These are phyloP conservation scores for Salinomyces thailandicus DNA, from an alignment of 2,329 filamentous ascomycete species.

Conservation along the genomic window DNA sequence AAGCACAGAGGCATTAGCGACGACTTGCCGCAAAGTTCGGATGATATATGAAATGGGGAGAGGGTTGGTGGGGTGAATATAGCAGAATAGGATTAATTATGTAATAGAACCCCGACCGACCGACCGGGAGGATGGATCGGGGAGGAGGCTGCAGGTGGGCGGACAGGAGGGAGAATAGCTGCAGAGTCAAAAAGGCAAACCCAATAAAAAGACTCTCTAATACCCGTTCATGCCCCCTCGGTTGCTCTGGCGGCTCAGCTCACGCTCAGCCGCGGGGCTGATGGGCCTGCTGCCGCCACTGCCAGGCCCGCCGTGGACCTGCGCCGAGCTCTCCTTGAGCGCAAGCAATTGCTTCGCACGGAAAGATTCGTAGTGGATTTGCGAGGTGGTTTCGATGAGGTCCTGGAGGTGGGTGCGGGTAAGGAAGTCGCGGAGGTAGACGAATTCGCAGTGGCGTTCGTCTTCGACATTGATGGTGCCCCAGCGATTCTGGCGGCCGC, in stretches of 20 bases:
- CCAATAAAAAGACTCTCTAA: constrained; percentile 42
- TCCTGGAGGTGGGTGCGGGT: constrained; percentile 97
- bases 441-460: constrained; percentile 98
- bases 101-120: no score
- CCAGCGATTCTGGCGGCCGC: constrained; percentile 94
- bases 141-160: no score
- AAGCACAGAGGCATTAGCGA: no score
- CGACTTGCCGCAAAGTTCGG: neutral
- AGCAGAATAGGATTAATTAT: no score
- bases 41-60: neutral
- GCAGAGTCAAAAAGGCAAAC: no score
- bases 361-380: constrained; percentile 99
- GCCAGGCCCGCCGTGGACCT: constrained; percentile 60
- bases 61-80: neutral
- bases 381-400: constrained; percentile 95
- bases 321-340: constrained; percentile 93
- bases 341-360: constrained; percentile 96
- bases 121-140: no score
- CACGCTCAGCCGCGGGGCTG: constrained; percentile 85
- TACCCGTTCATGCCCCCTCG: constrained; percentile 99
- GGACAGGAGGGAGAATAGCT: no score
- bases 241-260: constrained; percentile 94
- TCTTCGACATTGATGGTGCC: constrained; percentile 99
- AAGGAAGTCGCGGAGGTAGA: constrained; percentile 96
- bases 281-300: constrained; percentile 77